phyloP scores from a whole-genome alignment of 1,139 yeast genomes.

The Taphrina wiesneri region DNA sequence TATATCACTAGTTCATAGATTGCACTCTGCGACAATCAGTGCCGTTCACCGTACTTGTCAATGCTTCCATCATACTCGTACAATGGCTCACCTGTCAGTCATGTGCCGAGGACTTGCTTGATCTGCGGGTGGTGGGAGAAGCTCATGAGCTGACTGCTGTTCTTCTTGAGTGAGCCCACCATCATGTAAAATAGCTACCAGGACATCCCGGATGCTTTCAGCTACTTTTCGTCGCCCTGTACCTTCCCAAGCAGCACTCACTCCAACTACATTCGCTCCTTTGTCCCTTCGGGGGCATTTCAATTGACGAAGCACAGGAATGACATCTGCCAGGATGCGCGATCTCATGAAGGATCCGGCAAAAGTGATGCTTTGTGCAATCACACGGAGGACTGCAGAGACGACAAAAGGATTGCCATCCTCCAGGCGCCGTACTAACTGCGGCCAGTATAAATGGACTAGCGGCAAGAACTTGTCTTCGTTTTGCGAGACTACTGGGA shows the following conservation, averaged over 20 bases:
- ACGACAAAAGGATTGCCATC: slow-evolving; percentile 46
- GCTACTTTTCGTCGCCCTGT: slow-evolving; percentile 28
- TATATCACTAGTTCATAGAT: no score
- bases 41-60: neutral
- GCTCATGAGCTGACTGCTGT: neutral
- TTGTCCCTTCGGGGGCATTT: slow-evolving; percentile 6
- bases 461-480: slow-evolving; percentile 63
- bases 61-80: neutral
- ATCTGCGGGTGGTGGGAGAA: no score
- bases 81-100: no score
- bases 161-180: slow-evolving; percentile 16
- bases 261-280: slow-evolving; percentile 5
- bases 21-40: no score
- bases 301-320: slow-evolving; percentile 12
- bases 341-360: slow-evolving; percentile 54
- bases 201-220: slow-evolving; percentile 8
- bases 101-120: no score
- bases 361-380: slow-evolving; percentile 48
- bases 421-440: slow-evolving; percentile 44
- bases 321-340: slow-evolving; percentile 35
- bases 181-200: slow-evolving; percentile 6
- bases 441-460: slow-evolving; percentile 71
- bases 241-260: slow-evolving; percentile 13
- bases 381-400: slow-evolving; percentile 48
- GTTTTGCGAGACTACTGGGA: slow-evolving; percentile 67